Evolutionary conservation across 163 green algal genomes (phyloP).

Genomic region (Scenedesmus sp.): DNA sequence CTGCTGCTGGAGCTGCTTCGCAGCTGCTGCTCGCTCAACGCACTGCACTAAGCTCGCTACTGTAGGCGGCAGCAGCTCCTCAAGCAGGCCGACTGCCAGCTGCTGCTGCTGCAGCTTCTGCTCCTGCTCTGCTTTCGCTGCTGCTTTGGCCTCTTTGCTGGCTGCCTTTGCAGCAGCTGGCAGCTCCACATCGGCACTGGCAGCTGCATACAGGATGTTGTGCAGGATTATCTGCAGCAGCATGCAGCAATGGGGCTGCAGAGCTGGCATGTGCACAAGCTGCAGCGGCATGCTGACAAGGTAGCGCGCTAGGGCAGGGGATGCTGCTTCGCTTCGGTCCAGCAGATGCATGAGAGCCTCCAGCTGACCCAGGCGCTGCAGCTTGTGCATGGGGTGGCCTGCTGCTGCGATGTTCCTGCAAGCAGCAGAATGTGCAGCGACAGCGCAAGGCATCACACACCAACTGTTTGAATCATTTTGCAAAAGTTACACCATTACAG

Average conservation of each 20-base stretch:
- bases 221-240: constrained; percentile 37
- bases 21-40: constrained; percentile 24
- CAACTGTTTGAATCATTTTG: no score
- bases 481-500: no score
- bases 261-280: background rate
- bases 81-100: constrained; percentile 14
- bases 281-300: constrained; percentile 32
- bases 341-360: constrained; percentile 31
- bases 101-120: constrained; percentile 24
- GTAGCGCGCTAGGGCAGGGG: constrained; percentile 22
- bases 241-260: constrained; percentile 20
- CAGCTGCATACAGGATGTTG: constrained; percentile 11
- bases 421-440: background rate
- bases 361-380: constrained; percentile 35
- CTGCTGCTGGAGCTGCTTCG: constrained; percentile 15
- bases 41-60: constrained; percentile 43
- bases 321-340: background rate
- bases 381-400: background rate
- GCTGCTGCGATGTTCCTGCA: constrained; percentile 34
- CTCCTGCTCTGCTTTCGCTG: background rate
- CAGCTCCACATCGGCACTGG: background rate
- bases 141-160: background rate
- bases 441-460: background rate
- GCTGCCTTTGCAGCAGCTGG: constrained; percentile 17
- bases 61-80: constrained; percentile 30